Evolutionary conservation across 2,329 filamentous ascomycete genomes (phyloP).

Genomic region (Diaporthe vaccinii): DNA sequence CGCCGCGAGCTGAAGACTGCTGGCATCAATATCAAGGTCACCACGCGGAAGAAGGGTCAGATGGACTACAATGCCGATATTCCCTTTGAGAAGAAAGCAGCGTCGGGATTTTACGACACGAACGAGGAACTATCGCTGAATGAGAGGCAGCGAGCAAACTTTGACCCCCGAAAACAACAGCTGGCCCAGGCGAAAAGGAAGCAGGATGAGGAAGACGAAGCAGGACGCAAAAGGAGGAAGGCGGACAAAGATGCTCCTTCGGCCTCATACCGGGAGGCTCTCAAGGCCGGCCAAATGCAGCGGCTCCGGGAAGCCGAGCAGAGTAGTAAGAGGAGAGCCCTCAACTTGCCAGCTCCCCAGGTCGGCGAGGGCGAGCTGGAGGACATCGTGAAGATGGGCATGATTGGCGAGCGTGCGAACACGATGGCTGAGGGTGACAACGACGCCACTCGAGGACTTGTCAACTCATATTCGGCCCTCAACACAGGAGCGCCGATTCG

Average conservation of each 20-base stretch:
- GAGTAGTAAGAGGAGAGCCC: conserved; percentile 87
- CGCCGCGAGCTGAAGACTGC: conserved; percentile 96
- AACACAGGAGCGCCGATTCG: conserved; percentile 89
- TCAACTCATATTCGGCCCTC: conserved; percentile 88
- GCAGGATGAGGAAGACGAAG: conserved; percentile 87
- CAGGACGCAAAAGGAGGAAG: conserved; percentile 86
- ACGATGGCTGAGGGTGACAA: conserved; percentile 84
- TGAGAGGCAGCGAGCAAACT: conserved; percentile 85
- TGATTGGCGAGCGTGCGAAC: conserved; percentile 89
- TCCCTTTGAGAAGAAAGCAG: conserved; percentile 93
- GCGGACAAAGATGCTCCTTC: conserved; percentile 87
- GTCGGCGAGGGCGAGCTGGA: conserved; percentile 94
- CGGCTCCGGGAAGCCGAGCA: conserved; percentile 96
- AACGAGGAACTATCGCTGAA: conserved; percentile 84
- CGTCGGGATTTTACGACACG: conserved; percentile 93
- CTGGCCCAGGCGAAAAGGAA: conserved; percentile 89
- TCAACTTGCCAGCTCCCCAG: conserved; percentile 90
- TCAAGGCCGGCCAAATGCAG: conserved; percentile 94
- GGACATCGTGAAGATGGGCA: conserved; percentile 98
- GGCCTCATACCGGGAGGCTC: conserved; percentile 85
- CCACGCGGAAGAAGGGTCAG: conserved; percentile 90
- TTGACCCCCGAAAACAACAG: conserved; percentile 94
- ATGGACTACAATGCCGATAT: conserved; percentile 99
- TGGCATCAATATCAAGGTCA: conserved; percentile 97
- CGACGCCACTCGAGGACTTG: conserved; percentile 84